phyloP scores from a whole-genome alignment of 192 early-diverging fungal species.

The Backusella tuberculispora region DNA sequence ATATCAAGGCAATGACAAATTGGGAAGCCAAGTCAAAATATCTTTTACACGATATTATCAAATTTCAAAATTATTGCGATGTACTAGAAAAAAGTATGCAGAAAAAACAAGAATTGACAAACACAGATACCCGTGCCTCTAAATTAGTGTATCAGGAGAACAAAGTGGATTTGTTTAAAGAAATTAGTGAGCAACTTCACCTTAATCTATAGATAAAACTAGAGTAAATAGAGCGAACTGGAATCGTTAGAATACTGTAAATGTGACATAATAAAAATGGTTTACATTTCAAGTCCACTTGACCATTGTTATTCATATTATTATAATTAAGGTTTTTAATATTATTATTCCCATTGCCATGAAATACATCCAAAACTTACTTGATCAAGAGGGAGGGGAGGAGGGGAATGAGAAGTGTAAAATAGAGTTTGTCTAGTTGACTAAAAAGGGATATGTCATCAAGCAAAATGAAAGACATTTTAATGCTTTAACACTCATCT shows the following conservation, averaged over 20 bases:
- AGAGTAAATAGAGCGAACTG: background rate
- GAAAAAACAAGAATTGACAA: background rate
- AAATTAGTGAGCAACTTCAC: constrained; percentile 20
- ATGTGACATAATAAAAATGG: background rate
- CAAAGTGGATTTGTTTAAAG: constrained; percentile 22
- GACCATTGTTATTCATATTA: too few species aligned
- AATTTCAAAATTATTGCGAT: constrained; percentile 81
- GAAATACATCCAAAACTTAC: too few species aligned
- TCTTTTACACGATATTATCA: constrained; percentile 78
- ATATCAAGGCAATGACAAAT: constrained; percentile 69
- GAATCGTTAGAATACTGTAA: background rate
- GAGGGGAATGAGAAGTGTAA: too few species aligned
- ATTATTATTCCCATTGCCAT: too few species aligned
- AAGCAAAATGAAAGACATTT: too few species aligned
- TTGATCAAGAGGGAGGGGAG: too few species aligned
- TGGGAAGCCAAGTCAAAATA: constrained; percentile 80
- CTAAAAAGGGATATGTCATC: too few species aligned
- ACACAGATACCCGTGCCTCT: background rate
- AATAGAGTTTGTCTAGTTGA: too few species aligned
- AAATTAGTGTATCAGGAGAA: constrained; percentile 11
- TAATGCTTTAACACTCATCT: too few species aligned
- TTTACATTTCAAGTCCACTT: too few species aligned
- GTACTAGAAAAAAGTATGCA: constrained; percentile 56
- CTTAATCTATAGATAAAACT: background rate
- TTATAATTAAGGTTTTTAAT: too few species aligned